phyloP scores from a whole-genome alignment of 2,329 filamentous ascomycete species.

The Huntiella savannae region DNA sequence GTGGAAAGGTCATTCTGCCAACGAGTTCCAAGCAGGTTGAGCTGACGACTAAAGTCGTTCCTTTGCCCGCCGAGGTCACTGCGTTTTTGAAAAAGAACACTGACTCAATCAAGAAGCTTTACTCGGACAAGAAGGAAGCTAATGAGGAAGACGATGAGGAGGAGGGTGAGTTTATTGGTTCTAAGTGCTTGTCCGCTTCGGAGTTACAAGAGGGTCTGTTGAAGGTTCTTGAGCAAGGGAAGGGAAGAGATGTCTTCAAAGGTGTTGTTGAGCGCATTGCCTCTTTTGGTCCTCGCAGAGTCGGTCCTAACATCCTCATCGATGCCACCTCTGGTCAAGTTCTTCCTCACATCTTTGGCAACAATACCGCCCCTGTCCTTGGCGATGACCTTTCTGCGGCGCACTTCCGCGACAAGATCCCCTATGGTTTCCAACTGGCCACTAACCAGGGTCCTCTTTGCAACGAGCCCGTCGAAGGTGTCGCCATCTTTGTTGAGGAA shows the following conservation, averaged over 20 bases:
- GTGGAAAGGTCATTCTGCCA: slow-evolving; percentile 56
- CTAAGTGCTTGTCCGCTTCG: slow-evolving; percentile 44
- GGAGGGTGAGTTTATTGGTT: slow-evolving; percentile 34
- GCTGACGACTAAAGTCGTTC: slow-evolving; percentile 56
- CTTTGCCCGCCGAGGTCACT: slow-evolving; percentile 59
- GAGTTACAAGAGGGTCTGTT: slow-evolving; percentile 64
- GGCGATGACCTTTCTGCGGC: slow-evolving; percentile 35
- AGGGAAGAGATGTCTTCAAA: slow-evolving; percentile 60
- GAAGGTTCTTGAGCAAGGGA: slow-evolving; percentile 47
- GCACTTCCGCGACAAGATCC: slow-evolving; percentile 75
- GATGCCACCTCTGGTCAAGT: slow-evolving; percentile 55
- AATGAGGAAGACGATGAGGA: slow-evolving; percentile 19
- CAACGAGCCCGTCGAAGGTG: slow-evolving; percentile 78
- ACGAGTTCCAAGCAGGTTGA: slow-evolving; percentile 77
- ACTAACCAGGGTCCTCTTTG: slow-evolving; percentile 80
- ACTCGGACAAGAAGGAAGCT: slow-evolving; percentile 43
- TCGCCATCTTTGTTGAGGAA: slow-evolving; percentile 79
- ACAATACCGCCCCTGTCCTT: slow-evolving; percentile 20
- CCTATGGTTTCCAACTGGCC: slow-evolving; percentile 85
- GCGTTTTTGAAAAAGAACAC: slow-evolving; percentile 71
- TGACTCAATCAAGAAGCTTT: slow-evolving; percentile 59
- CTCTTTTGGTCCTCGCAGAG: slow-evolving; percentile 73
- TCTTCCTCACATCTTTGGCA: slow-evolving; percentile 48
- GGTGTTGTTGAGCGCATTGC: slow-evolving; percentile 60
- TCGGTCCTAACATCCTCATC: slow-evolving; percentile 75